A percentile compares a stretch with the other conserved stretches of the same genome.
Conservation (phyloP, 768 basidiomycete genomes). For the Suillus fuscotomentosus region DNA sequence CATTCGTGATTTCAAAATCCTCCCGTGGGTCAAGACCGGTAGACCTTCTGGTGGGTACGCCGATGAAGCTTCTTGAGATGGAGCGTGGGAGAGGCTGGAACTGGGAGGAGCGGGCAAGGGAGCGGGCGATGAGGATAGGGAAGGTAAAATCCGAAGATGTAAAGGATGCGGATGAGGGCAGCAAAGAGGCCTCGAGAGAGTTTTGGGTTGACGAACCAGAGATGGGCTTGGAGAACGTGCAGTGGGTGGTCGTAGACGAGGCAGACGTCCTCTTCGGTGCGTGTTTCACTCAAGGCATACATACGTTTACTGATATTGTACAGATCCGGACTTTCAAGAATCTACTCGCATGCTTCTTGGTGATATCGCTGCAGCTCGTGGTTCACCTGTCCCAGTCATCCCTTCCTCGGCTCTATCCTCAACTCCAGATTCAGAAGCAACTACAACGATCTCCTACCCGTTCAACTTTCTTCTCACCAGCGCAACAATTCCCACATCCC, state of each 20-base stretch:
- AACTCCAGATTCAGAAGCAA: neutral
- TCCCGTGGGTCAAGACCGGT: constrained; percentile 28
- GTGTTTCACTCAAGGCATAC: constrained; percentile 15
- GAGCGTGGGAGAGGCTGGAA: constrained; percentile 56
- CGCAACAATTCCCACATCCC: constrained; percentile 83
- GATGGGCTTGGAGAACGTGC: constrained; percentile 65
- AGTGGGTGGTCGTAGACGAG: constrained; percentile 92
- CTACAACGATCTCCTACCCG: constrained; percentile 47
- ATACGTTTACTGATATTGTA: neutral
- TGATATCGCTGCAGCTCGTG: constrained; percentile 64
- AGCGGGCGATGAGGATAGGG: constrained; percentile 23
- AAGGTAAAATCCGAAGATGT: constrained; percentile 24
- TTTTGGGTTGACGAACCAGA: constrained; percentile 50
- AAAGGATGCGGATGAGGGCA: constrained; percentile 22
- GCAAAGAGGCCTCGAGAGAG: constrained; percentile 22
- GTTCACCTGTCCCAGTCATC: constrained; percentile 18
- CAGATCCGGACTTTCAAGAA: constrained; percentile 82
- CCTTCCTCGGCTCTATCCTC: constrained; percentile 20
- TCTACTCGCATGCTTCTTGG: constrained; percentile 69
- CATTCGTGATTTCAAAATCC: constrained; percentile 26
- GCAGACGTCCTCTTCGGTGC: constrained; percentile 87
- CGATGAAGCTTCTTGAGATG: constrained; percentile 62
- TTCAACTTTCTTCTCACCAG: constrained; percentile 82
- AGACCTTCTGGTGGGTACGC: constrained; percentile 65
- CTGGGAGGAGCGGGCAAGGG: constrained; percentile 29